These are phyloP conservation scores for Phialemoniopsis sp. DNA, from an alignment of 2,329 filamentous ascomycete genomes.

Conservation along the genomic window DNA sequence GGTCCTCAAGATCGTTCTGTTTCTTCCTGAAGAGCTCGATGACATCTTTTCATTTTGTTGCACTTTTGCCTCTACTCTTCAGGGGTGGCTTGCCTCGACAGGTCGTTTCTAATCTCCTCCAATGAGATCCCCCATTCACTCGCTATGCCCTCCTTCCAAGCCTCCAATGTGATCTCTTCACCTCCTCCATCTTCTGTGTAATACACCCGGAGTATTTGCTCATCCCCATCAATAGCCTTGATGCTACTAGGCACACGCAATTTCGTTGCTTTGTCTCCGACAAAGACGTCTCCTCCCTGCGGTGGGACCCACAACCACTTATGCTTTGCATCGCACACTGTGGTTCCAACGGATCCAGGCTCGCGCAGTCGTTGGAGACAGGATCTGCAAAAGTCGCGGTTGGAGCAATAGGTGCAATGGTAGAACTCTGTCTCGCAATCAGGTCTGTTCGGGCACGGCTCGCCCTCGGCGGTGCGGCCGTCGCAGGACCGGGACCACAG, in stretches of 20 bases:
- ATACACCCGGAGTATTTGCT: constrained; percentile 2
- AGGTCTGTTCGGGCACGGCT: constrained; percentile 1
- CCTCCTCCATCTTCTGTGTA: constrained; percentile 5
- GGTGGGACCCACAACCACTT: constrained; percentile 11
- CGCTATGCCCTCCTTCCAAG: constrained; percentile 11
- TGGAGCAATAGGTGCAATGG: constrained; percentile 13
- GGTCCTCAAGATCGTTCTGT: too few relatives aligned
- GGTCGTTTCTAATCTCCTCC: too few relatives aligned
- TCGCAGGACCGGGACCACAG: background rate
- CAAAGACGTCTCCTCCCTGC: constrained; percentile 5
- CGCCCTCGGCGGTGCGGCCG: too few relatives aligned
- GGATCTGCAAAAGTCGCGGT: constrained; percentile 11
- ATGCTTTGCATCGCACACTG: constrained; percentile 11
- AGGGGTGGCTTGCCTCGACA: too few relatives aligned
- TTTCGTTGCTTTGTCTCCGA: constrained; percentile 4
- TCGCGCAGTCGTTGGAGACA: constrained; percentile 11
- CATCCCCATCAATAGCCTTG: constrained; percentile 1
- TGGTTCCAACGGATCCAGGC: constrained; percentile 1
- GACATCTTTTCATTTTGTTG: too few relatives aligned
- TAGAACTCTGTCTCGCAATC: constrained; percentile 7
- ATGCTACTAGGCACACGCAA: constrained; percentile 5
- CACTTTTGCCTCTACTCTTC: too few relatives aligned
- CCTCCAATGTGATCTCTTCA: constrained; percentile 8
- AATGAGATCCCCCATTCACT: constrained; percentile 1
- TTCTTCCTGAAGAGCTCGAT: too few relatives aligned